phyloP scores from a whole-genome alignment of 2,329 filamentous ascomycete genomes.

The Aspergillus sp. region DNA sequence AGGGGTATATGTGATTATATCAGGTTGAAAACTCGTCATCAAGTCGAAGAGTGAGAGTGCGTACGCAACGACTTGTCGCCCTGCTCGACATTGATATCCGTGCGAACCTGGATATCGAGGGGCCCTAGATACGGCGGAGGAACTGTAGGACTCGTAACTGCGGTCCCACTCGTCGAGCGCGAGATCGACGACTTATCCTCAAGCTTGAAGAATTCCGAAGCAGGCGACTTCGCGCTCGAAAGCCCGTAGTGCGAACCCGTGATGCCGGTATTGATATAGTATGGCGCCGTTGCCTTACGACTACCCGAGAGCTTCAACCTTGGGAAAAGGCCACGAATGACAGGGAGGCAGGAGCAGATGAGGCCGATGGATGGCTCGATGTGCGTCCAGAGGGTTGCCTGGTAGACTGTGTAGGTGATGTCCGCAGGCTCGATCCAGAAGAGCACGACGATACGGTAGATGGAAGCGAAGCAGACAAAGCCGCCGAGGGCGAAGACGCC shows the following conservation, averaged over 20 bases:
- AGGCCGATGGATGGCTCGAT: constrained; percentile 41
- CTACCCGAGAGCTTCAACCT: constrained; percentile 28
- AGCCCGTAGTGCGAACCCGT: constrained; percentile 31
- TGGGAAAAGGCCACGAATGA: constrained; percentile 40
- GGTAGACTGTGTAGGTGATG: constrained; percentile 40
- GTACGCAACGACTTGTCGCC: constrained; percentile 25
- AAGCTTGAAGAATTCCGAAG: constrained; percentile 35
- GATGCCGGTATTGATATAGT: constrained; percentile 34
- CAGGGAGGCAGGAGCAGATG: constrained; percentile 41
- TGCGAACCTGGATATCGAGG: constrained; percentile 35
- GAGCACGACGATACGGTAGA: constrained; percentile 42
- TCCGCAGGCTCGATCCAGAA: constrained; percentile 36
- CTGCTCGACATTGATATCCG: constrained; percentile 35
- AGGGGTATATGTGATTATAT: neutral
- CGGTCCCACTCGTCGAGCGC: constrained; percentile 19
- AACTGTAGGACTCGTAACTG: constrained; percentile 16
- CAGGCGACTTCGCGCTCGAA: constrained; percentile 31
- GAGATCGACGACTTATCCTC: constrained; percentile 26
- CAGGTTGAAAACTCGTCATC: neutral
- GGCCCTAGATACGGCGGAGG: constrained; percentile 20
- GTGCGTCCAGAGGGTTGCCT: constrained; percentile 41
- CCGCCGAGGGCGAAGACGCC: constrained; percentile 37
- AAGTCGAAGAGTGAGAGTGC: constrained; percentile 7
- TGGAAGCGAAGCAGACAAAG: constrained; percentile 43
- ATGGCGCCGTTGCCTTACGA: constrained; percentile 28